Conservation (phyloP, 1,284 basidiomycete species). For the Microbotryum scabiosae region DNA sequence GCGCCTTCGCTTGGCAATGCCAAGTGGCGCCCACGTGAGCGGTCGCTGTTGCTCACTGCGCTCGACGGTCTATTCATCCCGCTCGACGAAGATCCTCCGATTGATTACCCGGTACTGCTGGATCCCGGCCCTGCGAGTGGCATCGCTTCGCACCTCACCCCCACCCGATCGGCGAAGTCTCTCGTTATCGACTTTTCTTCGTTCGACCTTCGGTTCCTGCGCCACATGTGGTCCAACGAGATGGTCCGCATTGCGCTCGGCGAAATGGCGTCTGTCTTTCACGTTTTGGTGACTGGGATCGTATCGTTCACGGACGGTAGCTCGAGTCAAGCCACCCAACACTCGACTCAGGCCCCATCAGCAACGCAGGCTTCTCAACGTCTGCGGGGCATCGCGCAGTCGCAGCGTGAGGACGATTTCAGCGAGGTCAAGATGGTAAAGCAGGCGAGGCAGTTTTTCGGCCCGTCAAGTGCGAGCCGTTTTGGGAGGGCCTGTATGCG, state of each 20-base stretch:
- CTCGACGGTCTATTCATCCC: slow-evolving; percentile 53
- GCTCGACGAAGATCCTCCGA: slow-evolving; percentile 35
- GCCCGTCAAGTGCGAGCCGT: background rate
- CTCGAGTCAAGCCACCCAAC: background rate
- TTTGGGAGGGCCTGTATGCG: slow-evolving; percentile 1
- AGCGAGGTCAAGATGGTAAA: slow-evolving; percentile 49
- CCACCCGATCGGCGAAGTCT: background rate
- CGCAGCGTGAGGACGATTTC: slow-evolving; percentile 54
- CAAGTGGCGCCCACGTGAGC: slow-evolving; percentile 47
- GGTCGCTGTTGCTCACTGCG: slow-evolving; percentile 53
- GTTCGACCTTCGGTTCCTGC: slow-evolving; percentile 5
- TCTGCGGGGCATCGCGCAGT: slow-evolving; percentile 13
- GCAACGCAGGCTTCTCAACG: slow-evolving; percentile 10
- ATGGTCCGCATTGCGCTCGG: slow-evolving; percentile 7
- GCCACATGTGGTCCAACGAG: slow-evolving; percentile 12
- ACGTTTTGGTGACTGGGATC: slow-evolving; percentile 9
- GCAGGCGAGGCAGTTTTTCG: slow-evolving; percentile 37
- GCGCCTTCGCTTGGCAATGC: slow-evolving; percentile 24
- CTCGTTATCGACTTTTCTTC: background rate
- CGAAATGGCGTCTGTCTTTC: slow-evolving; percentile 13
- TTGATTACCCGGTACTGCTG: slow-evolving; percentile 48
- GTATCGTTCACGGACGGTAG: background rate
- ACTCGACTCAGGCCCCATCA: slow-evolving; percentile 27
- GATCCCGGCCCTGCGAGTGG: slow-evolving; percentile 58
- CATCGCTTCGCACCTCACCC: slow-evolving; percentile 52